Percentiles rank a stretch among this genome's conserved stretches.
phyloP scores from a whole-genome alignment of 2,329 filamentous ascomycete genomes.

The Cercospora sp. region DNA sequence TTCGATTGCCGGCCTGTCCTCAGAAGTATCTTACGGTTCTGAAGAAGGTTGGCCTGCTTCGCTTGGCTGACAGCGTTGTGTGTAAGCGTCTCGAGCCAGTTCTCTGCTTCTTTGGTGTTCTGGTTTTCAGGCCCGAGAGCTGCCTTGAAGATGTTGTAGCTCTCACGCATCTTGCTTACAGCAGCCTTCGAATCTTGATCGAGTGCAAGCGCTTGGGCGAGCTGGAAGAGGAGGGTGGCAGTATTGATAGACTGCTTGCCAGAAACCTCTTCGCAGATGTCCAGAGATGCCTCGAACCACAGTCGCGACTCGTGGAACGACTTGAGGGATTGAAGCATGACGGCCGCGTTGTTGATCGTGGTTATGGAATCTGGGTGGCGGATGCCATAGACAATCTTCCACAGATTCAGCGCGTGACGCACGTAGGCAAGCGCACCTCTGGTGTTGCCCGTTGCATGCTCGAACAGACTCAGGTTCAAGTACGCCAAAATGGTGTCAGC shows the following conservation, averaged over 20 bases:
- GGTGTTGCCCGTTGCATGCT: constrained; percentile 90
- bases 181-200: constrained; percentile 92
- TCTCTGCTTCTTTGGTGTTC: constrained; percentile 97
- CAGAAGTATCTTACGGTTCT: constrained; percentile 33
- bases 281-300: constrained; percentile 94
- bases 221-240: constrained; percentile 93
- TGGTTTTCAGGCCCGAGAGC: constrained; percentile 87
- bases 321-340: constrained; percentile 96
- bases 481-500: constrained; percentile 93
- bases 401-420: constrained; percentile 88
- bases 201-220: constrained; percentile 91
- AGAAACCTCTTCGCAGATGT: constrained; percentile 85
- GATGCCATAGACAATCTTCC: constrained; percentile 94
- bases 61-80: constrained; percentile 93
- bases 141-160: constrained; percentile 89
- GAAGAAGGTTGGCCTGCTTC: constrained; percentile 68
- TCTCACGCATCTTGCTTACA: constrained; percentile 91
- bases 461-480: constrained; percentile 90
- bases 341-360: constrained; percentile 96
- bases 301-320: constrained; percentile 90
- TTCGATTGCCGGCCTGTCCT: constrained; percentile 45
- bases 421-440: constrained; percentile 83
- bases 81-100: constrained; percentile 93
- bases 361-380: constrained; percentile 97
- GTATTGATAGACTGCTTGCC: constrained; percentile 89